Percentiles rank a stretch among this genome's conserved stretches.
phyloP scores from a whole-genome alignment of 2,329 filamentous ascomycete species.

The Bipolaris oryzae region DNA sequence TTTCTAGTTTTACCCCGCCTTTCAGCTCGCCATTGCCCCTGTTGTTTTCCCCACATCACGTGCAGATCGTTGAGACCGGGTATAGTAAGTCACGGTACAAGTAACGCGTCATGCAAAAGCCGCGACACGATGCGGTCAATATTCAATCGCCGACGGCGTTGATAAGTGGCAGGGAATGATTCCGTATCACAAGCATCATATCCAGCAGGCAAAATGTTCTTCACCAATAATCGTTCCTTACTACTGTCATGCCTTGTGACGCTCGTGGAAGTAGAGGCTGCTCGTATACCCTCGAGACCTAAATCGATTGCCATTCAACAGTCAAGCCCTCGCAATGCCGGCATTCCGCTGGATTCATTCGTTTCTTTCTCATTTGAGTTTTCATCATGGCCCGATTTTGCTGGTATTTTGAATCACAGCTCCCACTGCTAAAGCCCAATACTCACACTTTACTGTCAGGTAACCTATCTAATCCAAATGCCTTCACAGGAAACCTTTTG shows the following conservation, averaged over 20 bases:
- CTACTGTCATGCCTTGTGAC: background rate
- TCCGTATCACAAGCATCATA: background rate
- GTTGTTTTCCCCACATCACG: background rate
- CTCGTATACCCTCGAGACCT: background rate
- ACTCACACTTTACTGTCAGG: conserved; percentile 33
- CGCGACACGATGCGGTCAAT: background rate
- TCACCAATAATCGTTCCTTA: background rate
- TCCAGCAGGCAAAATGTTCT: background rate
- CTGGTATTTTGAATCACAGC: background rate
- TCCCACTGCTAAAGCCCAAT: background rate
- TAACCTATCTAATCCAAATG: conserved; percentile 62
- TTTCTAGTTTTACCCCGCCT: background rate
- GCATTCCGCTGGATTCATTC: conserved; percentile 11
- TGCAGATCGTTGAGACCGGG: background rate
- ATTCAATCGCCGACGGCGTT: conserved; percentile 2
- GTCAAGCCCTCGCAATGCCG: conserved; percentile 1
- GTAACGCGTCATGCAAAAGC: background rate
- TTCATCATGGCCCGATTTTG: conserved; percentile 12
- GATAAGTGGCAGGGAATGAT: background rate
- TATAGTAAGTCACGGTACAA: background rate
- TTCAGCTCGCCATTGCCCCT: background rate
- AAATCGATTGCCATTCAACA: conserved; percentile 3
- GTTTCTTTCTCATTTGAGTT: conserved; percentile 8
- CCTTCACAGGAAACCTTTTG: conserved; percentile 64
- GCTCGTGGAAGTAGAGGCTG: background rate